Conservation (phyloP, 2,329 filamentous ascomycete species). For the Aphanocladium album region DNA sequence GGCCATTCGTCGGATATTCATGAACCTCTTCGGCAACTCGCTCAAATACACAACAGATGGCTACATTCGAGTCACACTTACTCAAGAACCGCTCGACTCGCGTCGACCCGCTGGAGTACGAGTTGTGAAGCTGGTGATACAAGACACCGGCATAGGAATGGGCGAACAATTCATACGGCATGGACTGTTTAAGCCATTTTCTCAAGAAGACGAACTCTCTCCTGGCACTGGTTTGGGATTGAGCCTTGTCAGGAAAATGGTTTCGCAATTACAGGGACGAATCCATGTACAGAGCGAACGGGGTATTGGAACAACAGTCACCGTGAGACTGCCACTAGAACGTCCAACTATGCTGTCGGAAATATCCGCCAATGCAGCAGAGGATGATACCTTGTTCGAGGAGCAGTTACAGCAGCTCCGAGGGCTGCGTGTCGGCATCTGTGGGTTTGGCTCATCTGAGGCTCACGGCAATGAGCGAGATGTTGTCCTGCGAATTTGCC, state of each 20-base stretch:
- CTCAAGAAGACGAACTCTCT: conserved; percentile 57
- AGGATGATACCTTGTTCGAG: background rate
- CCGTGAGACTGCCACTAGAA: background rate
- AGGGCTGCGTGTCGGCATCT: background rate
- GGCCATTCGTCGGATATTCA: conserved; percentile 47
- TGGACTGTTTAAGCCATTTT: conserved; percentile 56
- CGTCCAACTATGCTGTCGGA: background rate
- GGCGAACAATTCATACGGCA: conserved; percentile 55
- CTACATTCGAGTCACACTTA: conserved; percentile 25
- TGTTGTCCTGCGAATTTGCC: background rate
- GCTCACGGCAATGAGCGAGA: background rate
- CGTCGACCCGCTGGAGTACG: background rate
- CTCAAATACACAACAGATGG: conserved; percentile 52
- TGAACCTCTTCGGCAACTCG: conserved; percentile 59
- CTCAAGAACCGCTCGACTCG: conserved; percentile 14
- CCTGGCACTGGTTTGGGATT: conserved; percentile 59
- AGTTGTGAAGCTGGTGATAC: background rate
- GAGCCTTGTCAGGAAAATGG: conserved; percentile 57
- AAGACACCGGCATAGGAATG: conserved; percentile 61
- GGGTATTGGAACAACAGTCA: conserved; percentile 42
- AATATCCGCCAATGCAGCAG: background rate
- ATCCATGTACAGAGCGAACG: conserved; percentile 52
- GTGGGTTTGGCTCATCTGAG: background rate
- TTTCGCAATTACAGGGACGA: conserved; percentile 53
- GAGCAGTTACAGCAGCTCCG: background rate